These are phyloP conservation scores for Craspedostauros australis DNA, from an alignment of 108 stramenopile genomes.

Conservation along the genomic window DNA sequence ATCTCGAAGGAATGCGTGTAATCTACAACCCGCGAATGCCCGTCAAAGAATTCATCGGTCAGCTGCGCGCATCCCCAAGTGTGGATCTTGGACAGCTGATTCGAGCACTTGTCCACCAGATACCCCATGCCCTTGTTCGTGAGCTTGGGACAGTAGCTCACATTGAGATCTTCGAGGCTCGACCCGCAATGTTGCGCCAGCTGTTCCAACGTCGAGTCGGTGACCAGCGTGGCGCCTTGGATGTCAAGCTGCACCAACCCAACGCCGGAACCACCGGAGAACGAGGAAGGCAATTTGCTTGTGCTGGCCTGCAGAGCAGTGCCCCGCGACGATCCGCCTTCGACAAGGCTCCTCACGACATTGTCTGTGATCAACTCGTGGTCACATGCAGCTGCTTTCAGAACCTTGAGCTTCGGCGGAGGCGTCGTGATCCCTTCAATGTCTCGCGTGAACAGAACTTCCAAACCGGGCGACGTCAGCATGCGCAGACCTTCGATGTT, in stretches of 20 bases:
- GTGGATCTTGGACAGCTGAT: slow-evolving; percentile 52
- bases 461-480: slow-evolving; percentile 56
- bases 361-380: slow-evolving; percentile 67
- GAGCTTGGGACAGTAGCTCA: slow-evolving; percentile 62
- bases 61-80: slow-evolving; percentile 82
- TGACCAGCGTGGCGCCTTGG: slow-evolving; percentile 33
- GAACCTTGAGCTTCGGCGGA: slow-evolving; percentile 55
- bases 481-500: slow-evolving; percentile 47
- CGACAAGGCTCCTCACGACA: too few relatives aligned
- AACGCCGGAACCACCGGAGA: slow-evolving; percentile 14
- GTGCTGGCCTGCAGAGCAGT: slow-evolving; percentile 27
- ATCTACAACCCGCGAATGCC: slow-evolving; percentile 63
- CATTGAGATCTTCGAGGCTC: slow-evolving; percentile 54
- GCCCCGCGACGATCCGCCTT: too few relatives aligned
- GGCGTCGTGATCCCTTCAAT: slow-evolving; percentile 45
- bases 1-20: slow-evolving; percentile 58
- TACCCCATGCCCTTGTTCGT: slow-evolving; percentile 77
- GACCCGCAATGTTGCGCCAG: slow-evolving; percentile 47
- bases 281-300: neutral
- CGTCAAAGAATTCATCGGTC: slow-evolving; percentile 73
- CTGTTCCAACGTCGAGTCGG: slow-evolving; percentile 53
- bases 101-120: slow-evolving; percentile 47
- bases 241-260: slow-evolving; percentile 38
- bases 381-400: slow-evolving; percentile 49
- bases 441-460: slow-evolving; percentile 57